Percentiles rank a stretch among this genome's conserved stretches.
These are phyloP conservation scores for Dothidotthia symphoricarpi DNA, from an alignment of 2,329 filamentous ascomycete genomes.

Conservation along the genomic window DNA sequence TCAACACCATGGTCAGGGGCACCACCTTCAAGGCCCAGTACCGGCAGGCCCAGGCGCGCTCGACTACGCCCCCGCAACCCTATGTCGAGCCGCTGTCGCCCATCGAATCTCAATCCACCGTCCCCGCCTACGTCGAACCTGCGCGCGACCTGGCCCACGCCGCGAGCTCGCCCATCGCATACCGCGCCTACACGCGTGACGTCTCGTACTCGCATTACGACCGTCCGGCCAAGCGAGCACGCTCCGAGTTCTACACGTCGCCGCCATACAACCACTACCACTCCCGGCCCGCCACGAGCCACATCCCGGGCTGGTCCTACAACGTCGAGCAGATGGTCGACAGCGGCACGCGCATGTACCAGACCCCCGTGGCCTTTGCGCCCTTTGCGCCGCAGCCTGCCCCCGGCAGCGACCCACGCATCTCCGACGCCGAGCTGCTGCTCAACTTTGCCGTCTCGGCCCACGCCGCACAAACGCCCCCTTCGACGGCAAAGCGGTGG, in stretches of 20 bases:
- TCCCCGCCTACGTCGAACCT: slow-evolving; percentile 11
- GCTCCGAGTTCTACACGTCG: slow-evolving; percentile 56
- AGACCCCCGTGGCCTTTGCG: slow-evolving; percentile 11
- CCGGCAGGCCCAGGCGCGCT: slow-evolving; percentile 30
- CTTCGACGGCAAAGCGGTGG: slow-evolving; percentile 29
- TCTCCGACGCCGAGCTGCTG: slow-evolving; percentile 49
- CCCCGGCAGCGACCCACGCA: slow-evolving; percentile 30
- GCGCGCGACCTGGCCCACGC: slow-evolving; percentile 13
- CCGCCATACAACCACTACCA: slow-evolving; percentile 38
- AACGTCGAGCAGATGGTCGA: slow-evolving; percentile 43
- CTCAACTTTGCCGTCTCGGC: slow-evolving; percentile 42
- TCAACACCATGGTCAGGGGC: slow-evolving; percentile 28
- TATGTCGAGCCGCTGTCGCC: slow-evolving; percentile 40
- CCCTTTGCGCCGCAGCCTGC: slow-evolving; percentile 26
- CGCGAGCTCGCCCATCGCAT: slow-evolving; percentile 23
- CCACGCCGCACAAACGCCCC: slow-evolving; percentile 28
- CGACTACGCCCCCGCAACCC: slow-evolving; percentile 34
- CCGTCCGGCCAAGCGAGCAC: slow-evolving; percentile 59
- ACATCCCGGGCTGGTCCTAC: slow-evolving; percentile 42
- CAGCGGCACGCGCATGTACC: slow-evolving; percentile 34
- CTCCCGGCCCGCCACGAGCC: slow-evolving; percentile 50
- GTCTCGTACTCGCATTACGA: slow-evolving; percentile 13
- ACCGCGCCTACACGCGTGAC: slow-evolving; percentile 6
- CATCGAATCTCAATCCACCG: slow-evolving; percentile 20
- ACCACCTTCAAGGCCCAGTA: slow-evolving; percentile 38